Evolutionary conservation across 352 stramenopile species (phyloP), one percentile per base, ranked within the genome.

Genomic region (Vaucheria bursata): DNA sequence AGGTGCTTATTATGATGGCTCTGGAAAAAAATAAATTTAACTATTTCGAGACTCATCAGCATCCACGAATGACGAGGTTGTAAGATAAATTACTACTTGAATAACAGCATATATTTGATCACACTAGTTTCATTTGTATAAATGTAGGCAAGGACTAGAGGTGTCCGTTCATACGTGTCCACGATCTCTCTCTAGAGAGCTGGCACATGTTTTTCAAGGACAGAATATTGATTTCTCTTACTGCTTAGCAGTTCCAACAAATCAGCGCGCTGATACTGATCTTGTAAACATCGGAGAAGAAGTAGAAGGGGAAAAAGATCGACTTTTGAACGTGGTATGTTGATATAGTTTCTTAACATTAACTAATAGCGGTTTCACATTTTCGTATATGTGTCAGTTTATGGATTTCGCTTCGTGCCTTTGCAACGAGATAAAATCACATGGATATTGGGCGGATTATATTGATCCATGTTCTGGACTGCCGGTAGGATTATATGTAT

Each of bases 401-500:
- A 87, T 96, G 36, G 88, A 86, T 33, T 97, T 97, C 82, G 93
- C 92, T 35, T 87, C 93, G 71, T 84, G 89, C 39, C 83, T 98
- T 25, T 92, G 88, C 71, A 82, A 92, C 6, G 81, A 86, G 68
- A 82, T 98, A 31, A 84, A 89, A 49, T 85, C 83, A 31, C 86
- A 85, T 37, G 88, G 91, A 12, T 95, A 90, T 84, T 98, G 93
- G 93, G 93, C 92, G 12, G 94, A 98, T 87, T 98, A 94, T 83
- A 98, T 97, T 84, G 94, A 98, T 88, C 94, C 94, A 31, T 98
- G 94, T 85, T 97, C 91, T 4, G 94, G 94, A 0, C 86, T 98
- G 64, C 94, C 94, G 85, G 97, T 97, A 93, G 85, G 95, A 52
- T 93, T 91, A n/a, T n/a, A n/a, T n/a, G n/a, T n/a, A n/a, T n/a